Conservation (phyloP, 1,284 basidiomycete genomes). For the Marasmius tenuissimus region DNA sequence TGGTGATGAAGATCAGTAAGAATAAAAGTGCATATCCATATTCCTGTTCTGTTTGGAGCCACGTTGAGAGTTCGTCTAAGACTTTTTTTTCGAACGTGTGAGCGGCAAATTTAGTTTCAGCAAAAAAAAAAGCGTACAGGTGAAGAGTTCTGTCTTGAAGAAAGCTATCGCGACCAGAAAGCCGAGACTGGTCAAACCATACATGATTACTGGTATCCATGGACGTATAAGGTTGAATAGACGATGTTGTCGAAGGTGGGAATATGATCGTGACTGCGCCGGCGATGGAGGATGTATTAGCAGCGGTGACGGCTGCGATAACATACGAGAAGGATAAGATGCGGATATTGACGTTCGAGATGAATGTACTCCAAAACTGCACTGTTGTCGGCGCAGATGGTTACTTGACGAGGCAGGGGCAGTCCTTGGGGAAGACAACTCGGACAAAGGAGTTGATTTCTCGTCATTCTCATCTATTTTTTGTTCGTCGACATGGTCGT, state of each 20-base stretch:
- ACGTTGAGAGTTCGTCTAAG: constrained; percentile 71
- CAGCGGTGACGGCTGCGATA: constrained; percentile 20
- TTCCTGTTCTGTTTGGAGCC: constrained; percentile 65
- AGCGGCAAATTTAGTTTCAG: not conserved
- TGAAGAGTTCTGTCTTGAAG: constrained; percentile 73
- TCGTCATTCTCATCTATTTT: constrained; percentile 31
- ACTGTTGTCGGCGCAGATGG: not conserved
- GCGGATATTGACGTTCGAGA: constrained; percentile 6
- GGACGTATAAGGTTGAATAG: constrained; percentile 59
- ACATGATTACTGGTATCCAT: constrained; percentile 73
- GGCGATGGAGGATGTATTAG: constrained; percentile 17
- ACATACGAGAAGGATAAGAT: constrained; percentile 16
- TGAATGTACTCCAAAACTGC: not conserved
- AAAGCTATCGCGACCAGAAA: constrained; percentile 73
- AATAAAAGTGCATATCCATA: constrained; percentile 75
- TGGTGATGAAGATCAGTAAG: constrained; percentile 77
- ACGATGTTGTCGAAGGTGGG: constrained; percentile 50
- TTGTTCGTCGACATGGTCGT: constrained; percentile 26
- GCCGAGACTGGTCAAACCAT: constrained; percentile 64
- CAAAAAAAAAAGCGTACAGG: constrained; percentile 44
- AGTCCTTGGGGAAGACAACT: constrained; percentile 14
- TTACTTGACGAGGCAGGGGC: constrained; percentile 2
- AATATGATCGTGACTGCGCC: constrained; percentile 28
- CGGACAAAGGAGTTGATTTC: constrained; percentile 12
- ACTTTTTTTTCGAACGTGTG: constrained; percentile 34